Percentiles rank a stretch among this genome's conserved stretches.
Conservation (phyloP, 2,329 filamentous ascomycete species). For the Penicillium corylophilum region DNA sequence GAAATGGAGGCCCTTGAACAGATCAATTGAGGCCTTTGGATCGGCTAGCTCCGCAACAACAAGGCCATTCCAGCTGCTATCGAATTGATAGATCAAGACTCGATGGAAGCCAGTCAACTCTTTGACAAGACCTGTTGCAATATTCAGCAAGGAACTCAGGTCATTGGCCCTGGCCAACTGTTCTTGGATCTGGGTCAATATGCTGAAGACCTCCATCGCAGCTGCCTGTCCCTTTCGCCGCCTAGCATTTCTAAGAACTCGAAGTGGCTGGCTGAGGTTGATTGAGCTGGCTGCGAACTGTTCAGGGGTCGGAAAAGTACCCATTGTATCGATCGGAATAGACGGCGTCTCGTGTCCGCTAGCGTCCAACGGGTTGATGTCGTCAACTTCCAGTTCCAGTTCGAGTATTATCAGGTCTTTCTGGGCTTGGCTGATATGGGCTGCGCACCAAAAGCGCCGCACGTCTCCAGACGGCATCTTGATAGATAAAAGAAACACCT, state of each 20-base stretch:
- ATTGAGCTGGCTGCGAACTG: constrained; percentile 75
- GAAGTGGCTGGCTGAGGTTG: constrained; percentile 71
- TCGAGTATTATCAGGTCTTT: constrained; percentile 78
- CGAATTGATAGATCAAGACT: constrained; percentile 92
- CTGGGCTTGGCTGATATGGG: constrained; percentile 70
- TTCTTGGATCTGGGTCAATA: constrained; percentile 88
- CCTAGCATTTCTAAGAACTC: constrained; percentile 71
- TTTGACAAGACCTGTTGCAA: constrained; percentile 80
- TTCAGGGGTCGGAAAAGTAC: constrained; percentile 69
- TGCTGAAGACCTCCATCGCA: constrained; percentile 90
- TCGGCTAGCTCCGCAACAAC: constrained; percentile 88
- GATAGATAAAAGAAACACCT: constrained; percentile 79
- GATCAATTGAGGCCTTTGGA: constrained; percentile 71
- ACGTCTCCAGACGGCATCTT: constrained; percentile 56
- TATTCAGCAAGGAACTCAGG: constrained; percentile 73
- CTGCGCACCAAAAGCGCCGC: constrained; percentile 80
- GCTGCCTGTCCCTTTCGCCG: constrained; percentile 75
- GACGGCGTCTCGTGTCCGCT: constrained; percentile 19
- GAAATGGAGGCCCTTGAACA: constrained; percentile 86
- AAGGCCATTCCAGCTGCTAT: constrained; percentile 75
- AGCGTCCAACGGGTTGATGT: constrained; percentile 48
- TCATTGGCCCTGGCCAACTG: constrained; percentile 66
- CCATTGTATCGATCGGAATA: constrained; percentile 58
- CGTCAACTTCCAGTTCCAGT: constrained; percentile 82
- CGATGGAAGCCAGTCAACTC: constrained; percentile 88